Evolutionary conservation across 2,329 filamentous ascomycete genomes (phyloP).

Genomic region (Basipetospora chlamydospora): DNA sequence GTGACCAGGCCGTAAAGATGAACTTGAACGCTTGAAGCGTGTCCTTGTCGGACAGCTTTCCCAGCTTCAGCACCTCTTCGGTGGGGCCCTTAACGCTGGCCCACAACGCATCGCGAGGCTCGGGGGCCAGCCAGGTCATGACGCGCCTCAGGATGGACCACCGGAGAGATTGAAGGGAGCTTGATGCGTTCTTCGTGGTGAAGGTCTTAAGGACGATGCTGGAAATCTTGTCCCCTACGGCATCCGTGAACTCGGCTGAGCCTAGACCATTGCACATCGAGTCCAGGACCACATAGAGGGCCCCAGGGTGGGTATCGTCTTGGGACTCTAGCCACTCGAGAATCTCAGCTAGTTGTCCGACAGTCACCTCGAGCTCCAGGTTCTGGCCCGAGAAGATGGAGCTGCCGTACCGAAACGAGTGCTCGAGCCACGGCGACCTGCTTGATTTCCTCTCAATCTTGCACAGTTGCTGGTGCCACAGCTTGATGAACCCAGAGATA

Average conservation of each 20-base stretch:
- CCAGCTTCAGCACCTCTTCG: slow-evolving; percentile 17
- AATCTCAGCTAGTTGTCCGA: slow-evolving; percentile 27
- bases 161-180: slow-evolving; percentile 19
- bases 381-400: slow-evolving; percentile 3
- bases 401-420: slow-evolving; percentile 6
- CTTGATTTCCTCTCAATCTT: slow-evolving; percentile 13
- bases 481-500: slow-evolving; percentile 28
- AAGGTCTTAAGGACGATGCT: slow-evolving; percentile 17
- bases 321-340: slow-evolving; percentile 26
- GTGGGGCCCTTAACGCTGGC: slow-evolving; percentile 16
- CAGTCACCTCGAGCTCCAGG: slow-evolving; percentile 28
- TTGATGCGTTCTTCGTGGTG: slow-evolving; percentile 12
- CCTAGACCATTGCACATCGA: slow-evolving; percentile 26
- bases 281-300: slow-evolving; percentile 27
- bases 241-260: slow-evolving; percentile 27
- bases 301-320: slow-evolving; percentile 14
- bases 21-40: slow-evolving; percentile 27
- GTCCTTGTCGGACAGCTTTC: slow-evolving; percentile 18
- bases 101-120: slow-evolving; percentile 20
- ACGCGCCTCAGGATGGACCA: slow-evolving; percentile 25
- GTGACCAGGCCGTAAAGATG: slow-evolving; percentile 22
- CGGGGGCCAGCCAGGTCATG: slow-evolving; percentile 18
- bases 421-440: slow-evolving; percentile 17
- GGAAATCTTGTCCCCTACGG: slow-evolving; percentile 22
- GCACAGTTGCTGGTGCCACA: slow-evolving; percentile 30